Percentiles rank a stretch among this genome's conserved stretches.
These are phyloP conservation scores for Vinca minor DNA, from an alignment of 257 asterid species.

Conservation along the genomic window DNA sequence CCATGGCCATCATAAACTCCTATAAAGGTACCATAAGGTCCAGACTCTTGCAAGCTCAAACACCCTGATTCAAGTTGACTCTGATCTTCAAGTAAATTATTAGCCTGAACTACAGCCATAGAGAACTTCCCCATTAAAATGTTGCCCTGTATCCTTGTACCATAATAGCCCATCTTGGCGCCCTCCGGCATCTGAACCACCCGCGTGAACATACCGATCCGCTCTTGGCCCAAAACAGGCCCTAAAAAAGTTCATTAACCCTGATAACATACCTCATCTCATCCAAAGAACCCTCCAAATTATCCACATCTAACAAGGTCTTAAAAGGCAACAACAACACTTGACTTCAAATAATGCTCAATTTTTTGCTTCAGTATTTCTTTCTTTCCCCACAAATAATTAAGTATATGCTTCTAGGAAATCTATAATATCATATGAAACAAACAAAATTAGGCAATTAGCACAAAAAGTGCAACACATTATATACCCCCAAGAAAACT, in stretches of 20 bases:
- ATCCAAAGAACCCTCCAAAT: slow-evolving; percentile 52
- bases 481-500: not conserved
- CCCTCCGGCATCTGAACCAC: slow-evolving; percentile 47
- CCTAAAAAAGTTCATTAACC: slow-evolving; percentile 50
- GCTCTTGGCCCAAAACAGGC: slow-evolving; percentile 56
- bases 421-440: slow-evolving; percentile 19
- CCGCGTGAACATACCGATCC: slow-evolving; percentile 35
- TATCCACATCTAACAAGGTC: slow-evolving; percentile 34
- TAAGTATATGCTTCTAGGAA: slow-evolving; percentile 19
- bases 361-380: not conserved
- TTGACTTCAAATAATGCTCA: slow-evolving; percentile 6
- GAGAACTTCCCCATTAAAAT: slow-evolving; percentile 63
- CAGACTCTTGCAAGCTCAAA: slow-evolving; percentile 47
- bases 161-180: slow-evolving; percentile 63
- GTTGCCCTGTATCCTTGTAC: slow-evolving; percentile 68
- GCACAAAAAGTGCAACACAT: not conserved
- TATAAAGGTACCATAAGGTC: slow-evolving; percentile 60
- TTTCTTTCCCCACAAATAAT: slow-evolving; percentile 19
- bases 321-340: slow-evolving; percentile 13
- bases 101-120: slow-evolving; percentile 80
- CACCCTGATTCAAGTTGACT: slow-evolving; percentile 63
- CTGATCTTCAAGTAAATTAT: slow-evolving; percentile 66
- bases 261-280: slow-evolving; percentile 75
- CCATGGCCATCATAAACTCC: slow-evolving; percentile 75
- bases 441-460: slow-evolving; percentile 22